A percentile compares a stretch with the other conserved stretches of the same genome.
Evolutionary conservation across 371 early-diverging fungal genomes (phyloP).

Genomic region (Syncephalastrum sp.): DNA sequence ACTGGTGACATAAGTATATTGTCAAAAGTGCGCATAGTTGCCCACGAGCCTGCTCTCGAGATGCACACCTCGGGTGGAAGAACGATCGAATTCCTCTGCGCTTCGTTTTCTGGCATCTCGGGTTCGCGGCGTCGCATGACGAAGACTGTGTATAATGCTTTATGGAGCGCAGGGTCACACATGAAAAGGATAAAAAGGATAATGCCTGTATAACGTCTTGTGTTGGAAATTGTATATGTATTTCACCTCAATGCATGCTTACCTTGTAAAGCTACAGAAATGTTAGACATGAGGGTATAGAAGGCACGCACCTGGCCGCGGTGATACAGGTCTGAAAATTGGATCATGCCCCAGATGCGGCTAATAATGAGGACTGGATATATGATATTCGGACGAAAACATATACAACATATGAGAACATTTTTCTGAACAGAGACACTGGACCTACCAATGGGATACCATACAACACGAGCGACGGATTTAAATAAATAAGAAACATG

Average conservation of each 20-base stretch:
- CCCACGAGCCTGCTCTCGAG: too few species aligned
- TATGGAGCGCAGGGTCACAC: slow-evolving; percentile 10
- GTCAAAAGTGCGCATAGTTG: too few species aligned
- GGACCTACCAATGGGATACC: slow-evolving; percentile 16
- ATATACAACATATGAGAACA: not conserved
- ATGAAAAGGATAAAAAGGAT: slow-evolving; percentile 8
- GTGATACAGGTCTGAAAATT: slow-evolving; percentile 1
- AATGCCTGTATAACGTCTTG: slow-evolving; percentile 4
- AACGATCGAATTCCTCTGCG: too few species aligned
- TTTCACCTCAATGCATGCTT: not conserved
- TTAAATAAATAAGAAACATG: slow-evolving; percentile 9
- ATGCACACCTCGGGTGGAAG: too few species aligned
- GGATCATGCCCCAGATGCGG: slow-evolving; percentile 14
- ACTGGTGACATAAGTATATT: too few species aligned
- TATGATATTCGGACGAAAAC: not conserved
- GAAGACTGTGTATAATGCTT: not conserved
- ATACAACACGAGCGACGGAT: slow-evolving; percentile 10
- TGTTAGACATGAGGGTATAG: slow-evolving; percentile 9
- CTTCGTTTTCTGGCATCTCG: too few species aligned
- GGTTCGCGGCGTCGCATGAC: too few species aligned
- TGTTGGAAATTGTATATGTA: not conserved
- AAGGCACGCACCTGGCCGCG: slow-evolving; percentile 8
- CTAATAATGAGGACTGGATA: slow-evolving; percentile 12
- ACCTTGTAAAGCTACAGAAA: slow-evolving; percentile 13
- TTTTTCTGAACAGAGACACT: too few species aligned